Conservation (phyloP, 2,329 filamentous ascomycete species). For the Aspergillus melleus region DNA sequence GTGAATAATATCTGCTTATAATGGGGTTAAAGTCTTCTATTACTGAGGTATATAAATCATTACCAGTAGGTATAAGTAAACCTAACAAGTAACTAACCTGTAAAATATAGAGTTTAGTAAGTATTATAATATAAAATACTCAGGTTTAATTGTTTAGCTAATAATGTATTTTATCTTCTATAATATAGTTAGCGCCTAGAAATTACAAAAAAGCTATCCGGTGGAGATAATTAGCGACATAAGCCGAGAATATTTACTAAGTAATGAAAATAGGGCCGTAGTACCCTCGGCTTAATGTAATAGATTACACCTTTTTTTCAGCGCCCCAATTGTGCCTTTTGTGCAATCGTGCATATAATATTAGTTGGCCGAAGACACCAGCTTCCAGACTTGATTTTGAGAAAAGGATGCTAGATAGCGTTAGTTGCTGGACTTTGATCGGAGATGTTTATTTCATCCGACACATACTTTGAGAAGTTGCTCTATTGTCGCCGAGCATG, state of each 20-base stretch:
- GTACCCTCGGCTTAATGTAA: no score
- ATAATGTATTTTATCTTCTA: background rate
- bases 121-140: background rate
- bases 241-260: background rate
- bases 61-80: background rate
- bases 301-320: background rate
- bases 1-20: background rate
- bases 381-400: slow-evolving; percentile 3
- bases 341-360: slow-evolving; percentile 5
- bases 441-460: background rate
- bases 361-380: slow-evolving; percentile 12
- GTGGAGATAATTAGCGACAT: no score
- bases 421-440: background rate
- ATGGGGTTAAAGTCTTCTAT: background rate
- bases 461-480: slow-evolving; percentile 12
- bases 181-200: no score
- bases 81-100: no score
- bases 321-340: background rate
- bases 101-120: background rate
- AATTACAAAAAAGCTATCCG: no score
- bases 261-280: background rate
- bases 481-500: slow-evolving; percentile 4
- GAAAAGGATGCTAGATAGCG: slow-evolving; percentile 9
- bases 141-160: background rate
- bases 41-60: background rate